Evolutionary conservation across 306 rosid genomes (phyloP).

Genomic region (Geum urbanum): DNA sequence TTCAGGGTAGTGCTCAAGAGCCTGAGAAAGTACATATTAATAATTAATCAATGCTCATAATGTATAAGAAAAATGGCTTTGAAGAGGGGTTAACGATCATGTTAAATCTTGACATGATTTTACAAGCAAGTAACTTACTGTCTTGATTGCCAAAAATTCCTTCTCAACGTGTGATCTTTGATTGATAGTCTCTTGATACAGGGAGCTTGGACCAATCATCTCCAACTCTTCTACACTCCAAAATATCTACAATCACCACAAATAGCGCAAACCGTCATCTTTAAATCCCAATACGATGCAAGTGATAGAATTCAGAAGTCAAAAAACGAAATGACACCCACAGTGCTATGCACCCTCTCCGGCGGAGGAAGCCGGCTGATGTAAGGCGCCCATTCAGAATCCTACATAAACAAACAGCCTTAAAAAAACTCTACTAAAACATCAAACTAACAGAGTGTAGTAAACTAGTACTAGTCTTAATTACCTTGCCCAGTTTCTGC

Average conservation of each 20-base stretch:
- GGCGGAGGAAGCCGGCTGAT: conserved; percentile 52
- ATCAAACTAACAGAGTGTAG: neutral
- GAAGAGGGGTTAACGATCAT: neutral
- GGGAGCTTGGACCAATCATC: conserved; percentile 61
- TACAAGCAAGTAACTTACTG: conserved; percentile 30
- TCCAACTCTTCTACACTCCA: conserved; percentile 71
- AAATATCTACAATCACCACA: conserved; percentile 42
- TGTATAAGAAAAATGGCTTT: neutral
- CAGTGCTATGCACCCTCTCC: conserved; percentile 56
- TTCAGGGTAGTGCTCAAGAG: conserved; percentile 31
- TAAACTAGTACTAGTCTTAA: neutral
- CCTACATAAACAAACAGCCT: conserved; percentile 29
- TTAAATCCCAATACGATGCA: neutral
- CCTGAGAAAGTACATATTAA: conserved; percentile 39
- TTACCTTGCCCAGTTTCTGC: conserved; percentile 53
- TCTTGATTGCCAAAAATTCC: conserved; percentile 48
- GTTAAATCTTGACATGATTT: neutral
- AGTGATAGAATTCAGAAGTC: neutral
- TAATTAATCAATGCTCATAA: conserved; percentile 17
- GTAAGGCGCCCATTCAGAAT: conserved; percentile 68
- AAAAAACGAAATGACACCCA: conserved; percentile 25
- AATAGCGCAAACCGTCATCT: neutral
- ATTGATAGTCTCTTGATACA: conserved; percentile 56
- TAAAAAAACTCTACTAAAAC: neutral
- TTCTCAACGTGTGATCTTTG: conserved; percentile 51